A percentile compares a stretch with the other conserved stretches of the same genome.
Conservation (phyloP, 1,284 basidiomycete genomes). For the Psilocybe mexicana region DNA sequence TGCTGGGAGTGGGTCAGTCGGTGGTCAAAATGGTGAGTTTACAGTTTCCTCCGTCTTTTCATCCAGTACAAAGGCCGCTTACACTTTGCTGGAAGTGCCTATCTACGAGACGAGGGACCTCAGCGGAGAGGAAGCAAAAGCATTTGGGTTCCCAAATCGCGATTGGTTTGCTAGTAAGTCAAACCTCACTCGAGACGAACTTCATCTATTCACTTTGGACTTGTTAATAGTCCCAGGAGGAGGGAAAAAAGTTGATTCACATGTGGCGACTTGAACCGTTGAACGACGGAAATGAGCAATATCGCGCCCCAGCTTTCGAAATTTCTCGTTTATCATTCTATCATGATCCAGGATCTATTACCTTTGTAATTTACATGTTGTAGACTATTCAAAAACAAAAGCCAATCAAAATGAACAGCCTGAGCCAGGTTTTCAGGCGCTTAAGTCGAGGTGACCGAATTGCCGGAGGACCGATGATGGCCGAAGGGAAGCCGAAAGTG, state of each 20-base stretch:
- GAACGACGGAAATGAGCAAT: too few relatives aligned
- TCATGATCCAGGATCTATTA: not conserved
- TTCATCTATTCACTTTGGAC: not conserved
- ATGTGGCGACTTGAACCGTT: too few relatives aligned
- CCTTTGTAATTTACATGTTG: not conserved
- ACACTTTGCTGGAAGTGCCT: not conserved
- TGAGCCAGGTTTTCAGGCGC: not conserved
- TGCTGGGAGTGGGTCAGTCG: not conserved
- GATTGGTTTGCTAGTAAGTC: not conserved
- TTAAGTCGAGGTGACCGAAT: not conserved
- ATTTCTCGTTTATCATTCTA: not conserved
- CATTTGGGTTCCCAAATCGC: not conserved
- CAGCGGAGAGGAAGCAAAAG: not conserved
- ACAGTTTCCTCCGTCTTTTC: not conserved
- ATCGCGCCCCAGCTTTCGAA: not conserved
- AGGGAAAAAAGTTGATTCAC: not conserved
- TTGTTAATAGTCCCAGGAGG: not conserved
- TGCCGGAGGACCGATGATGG: not conserved
- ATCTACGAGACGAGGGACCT: not conserved
- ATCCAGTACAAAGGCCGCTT: too few relatives aligned
- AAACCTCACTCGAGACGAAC: not conserved
- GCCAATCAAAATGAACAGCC: not conserved
- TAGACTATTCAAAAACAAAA: not conserved
- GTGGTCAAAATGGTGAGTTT: not conserved
- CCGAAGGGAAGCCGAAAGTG: constrained; percentile 1